Conservation (phyloP, 106 monocot genomes). For the Dendrobium huoshanense region DNA sequence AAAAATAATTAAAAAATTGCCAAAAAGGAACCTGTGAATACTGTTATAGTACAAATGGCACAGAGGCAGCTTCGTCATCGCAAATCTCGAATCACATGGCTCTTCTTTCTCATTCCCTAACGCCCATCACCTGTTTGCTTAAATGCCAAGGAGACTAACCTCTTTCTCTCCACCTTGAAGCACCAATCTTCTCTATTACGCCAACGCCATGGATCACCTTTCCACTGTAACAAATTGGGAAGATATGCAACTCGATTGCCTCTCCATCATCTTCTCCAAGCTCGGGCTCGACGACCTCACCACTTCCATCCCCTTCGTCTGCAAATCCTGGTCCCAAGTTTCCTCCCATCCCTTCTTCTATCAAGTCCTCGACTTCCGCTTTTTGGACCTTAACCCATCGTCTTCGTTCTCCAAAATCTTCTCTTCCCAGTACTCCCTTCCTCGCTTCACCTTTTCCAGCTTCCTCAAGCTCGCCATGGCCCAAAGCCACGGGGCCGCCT, state of each 20-base stretch:
- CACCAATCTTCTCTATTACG: background rate
- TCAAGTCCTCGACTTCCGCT: slow-evolving; percentile 28
- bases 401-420: slow-evolving; percentile 14
- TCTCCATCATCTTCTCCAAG: slow-evolving; percentile 29
- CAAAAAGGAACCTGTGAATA: too few species aligned
- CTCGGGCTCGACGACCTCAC: slow-evolving; percentile 35
- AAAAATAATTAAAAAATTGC: too few species aligned
- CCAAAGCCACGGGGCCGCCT: slow-evolving; percentile 3
- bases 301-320: slow-evolving; percentile 34
- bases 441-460: slow-evolving; percentile 24
- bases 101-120: background rate
- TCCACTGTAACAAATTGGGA: slow-evolving; percentile 20
- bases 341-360: slow-evolving; percentile 29
- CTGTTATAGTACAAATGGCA: too few species aligned
- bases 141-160: background rate
- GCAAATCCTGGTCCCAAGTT: slow-evolving; percentile 33
- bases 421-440: slow-evolving; percentile 3
- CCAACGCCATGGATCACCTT: background rate
- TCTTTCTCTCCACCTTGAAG: background rate
- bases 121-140: background rate
- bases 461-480: slow-evolving; percentile 25
- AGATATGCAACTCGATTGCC: slow-evolving; percentile 41
- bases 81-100: too few species aligned
- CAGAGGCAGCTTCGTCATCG: too few species aligned
- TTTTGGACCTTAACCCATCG: slow-evolving; percentile 40